These are phyloP conservation scores for Citrullus amarus DNA, from an alignment of 306 rosid genomes.

Conservation along the genomic window DNA sequence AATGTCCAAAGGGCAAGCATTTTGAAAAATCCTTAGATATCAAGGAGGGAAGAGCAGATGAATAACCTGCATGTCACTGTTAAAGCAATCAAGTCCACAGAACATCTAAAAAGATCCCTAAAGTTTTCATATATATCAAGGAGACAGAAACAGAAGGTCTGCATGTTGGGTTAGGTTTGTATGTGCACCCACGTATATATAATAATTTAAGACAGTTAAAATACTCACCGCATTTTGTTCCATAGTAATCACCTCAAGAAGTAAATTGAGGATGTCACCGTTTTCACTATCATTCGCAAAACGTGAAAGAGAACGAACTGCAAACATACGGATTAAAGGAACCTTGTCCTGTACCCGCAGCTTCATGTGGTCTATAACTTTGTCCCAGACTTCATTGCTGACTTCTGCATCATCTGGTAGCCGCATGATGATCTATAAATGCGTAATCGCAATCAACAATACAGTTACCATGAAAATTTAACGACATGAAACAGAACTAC, in stretches of 20 bases:
- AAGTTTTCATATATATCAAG: not conserved
- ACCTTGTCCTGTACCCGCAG: conserved; percentile 58
- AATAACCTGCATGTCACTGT: not conserved
- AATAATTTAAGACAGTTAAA: conserved; percentile 7
- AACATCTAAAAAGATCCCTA: not conserved
- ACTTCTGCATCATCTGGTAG: conserved; percentile 93
- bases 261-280: conserved; percentile 65
- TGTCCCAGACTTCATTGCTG: conserved; percentile 78
- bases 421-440: conserved; percentile 68
- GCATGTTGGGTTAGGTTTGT: not conserved
- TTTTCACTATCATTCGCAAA: conserved; percentile 72
- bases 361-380: conserved; percentile 76
- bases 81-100: not conserved
- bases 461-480: not conserved
- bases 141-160: not conserved
- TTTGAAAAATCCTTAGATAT: not conserved
- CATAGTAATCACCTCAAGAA: conserved; percentile 54
- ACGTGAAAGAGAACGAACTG: conserved; percentile 90
- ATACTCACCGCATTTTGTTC: conserved; percentile 71
- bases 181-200: no score
- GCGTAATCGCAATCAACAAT: not conserved
- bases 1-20: not conserved
- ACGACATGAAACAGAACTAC: not conserved
- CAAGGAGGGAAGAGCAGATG: not conserved
- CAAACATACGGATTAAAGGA: conserved; percentile 61